A percentile compares a stretch with the other conserved stretches of the same genome.
phyloP scores from a whole-genome alignment of 1,284 basidiomycete species.

The Apiotrichum siamense region DNA sequence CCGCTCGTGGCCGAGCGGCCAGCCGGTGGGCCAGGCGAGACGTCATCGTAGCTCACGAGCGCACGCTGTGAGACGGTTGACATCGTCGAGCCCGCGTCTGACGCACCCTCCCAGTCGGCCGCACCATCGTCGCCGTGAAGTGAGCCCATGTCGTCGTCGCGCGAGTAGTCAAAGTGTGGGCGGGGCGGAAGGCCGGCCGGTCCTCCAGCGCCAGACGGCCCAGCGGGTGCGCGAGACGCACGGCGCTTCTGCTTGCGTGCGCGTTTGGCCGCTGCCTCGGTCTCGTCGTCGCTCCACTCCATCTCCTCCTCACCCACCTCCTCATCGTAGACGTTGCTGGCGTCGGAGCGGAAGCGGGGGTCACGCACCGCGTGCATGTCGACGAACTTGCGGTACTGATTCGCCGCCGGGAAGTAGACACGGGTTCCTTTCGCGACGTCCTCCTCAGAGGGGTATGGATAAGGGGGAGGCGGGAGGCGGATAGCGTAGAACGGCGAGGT shows the following conservation, averaged over 20 bases:
- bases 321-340: slow-evolving; percentile 54
- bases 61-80: slow-evolving; percentile 3
- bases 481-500: slow-evolving; percentile 52
- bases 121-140: slow-evolving; percentile 27
- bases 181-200: slow-evolving; percentile 19
- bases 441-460: slow-evolving; percentile 30
- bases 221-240: slow-evolving; percentile 2
- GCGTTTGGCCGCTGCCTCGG: slow-evolving; percentile 50
- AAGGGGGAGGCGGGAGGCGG: slow-evolving; percentile 43
- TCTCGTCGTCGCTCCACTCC: slow-evolving; percentile 55
- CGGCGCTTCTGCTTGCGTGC: slow-evolving; percentile 8
- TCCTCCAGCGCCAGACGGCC: background rate
- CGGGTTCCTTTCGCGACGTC: slow-evolving; percentile 27
- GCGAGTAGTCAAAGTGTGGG: slow-evolving; percentile 41
- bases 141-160: slow-evolving; percentile 14
- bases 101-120: slow-evolving; percentile 17
- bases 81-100: slow-evolving; percentile 10
- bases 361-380: slow-evolving; percentile 48
- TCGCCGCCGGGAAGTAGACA: slow-evolving; percentile 49
- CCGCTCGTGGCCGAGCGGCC: too few species aligned
- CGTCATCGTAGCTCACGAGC: slow-evolving; percentile 20
- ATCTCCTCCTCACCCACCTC: slow-evolving; percentile 53
- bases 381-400: slow-evolving; percentile 48
- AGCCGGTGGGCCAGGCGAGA: background rate
- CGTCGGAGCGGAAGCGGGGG: slow-evolving; percentile 51